Evolutionary conservation across 768 basidiomycete genomes (phyloP).

Genomic region (Cantharellus cinnabarinus): DNA sequence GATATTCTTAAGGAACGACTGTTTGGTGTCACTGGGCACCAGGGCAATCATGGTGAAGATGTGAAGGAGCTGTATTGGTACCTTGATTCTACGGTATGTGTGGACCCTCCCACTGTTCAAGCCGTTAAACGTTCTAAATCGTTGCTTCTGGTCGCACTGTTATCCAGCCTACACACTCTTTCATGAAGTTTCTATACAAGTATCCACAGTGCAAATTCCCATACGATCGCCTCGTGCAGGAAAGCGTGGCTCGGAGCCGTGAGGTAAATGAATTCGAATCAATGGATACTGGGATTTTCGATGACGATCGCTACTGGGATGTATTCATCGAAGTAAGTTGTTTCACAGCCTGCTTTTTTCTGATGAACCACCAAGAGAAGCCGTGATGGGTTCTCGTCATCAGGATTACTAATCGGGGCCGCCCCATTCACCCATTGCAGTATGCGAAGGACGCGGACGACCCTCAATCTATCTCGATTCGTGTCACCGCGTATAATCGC

Average conservation of each 20-base stretch:
- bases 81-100: conserved; percentile 57
- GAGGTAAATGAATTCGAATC: conserved; percentile 87
- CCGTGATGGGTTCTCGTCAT: not conserved
- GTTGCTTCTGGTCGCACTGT: not conserved
- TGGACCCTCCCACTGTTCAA: not conserved
- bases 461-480: conserved; percentile 71
- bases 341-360: not conserved
- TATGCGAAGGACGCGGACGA: conserved; percentile 95
- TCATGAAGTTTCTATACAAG: conserved; percentile 99
- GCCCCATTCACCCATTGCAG: conserved; percentile 21
- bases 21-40: conserved; percentile 88
- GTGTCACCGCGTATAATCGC: conserved; percentile 91
- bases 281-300: conserved; percentile 77
- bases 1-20: conserved; percentile 90
- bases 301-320: conserved; percentile 94
- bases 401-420: not conserved
- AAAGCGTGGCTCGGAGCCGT: conserved; percentile 63
- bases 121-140: not conserved
- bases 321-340: conserved; percentile 79
- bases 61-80: conserved; percentile 99
- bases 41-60: conserved; percentile 98
- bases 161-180: conserved; percentile 69
- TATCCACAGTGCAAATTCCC: conserved; percentile 87
- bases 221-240: conserved; percentile 79
- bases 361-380: not conserved